Base-by-base conservation (phyloP, 2,329 filamentous ascomycete genomes). In the Xylaria sp. region DNA sequence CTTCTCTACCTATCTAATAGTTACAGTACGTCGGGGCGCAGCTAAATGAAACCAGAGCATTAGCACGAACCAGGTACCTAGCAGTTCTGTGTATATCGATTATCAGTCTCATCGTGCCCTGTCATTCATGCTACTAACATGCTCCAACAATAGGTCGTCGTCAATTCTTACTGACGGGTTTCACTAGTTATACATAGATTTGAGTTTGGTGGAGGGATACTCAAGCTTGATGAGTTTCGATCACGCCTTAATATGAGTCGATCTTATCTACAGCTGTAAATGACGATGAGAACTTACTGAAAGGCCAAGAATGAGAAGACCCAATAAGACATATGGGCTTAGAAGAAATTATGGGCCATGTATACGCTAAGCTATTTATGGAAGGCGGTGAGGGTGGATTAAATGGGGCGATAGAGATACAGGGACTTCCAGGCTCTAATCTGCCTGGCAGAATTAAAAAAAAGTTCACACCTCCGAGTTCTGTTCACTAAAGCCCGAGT, bases 391-490 rank as follows among this genome's bases (percentile, higher is more conserved):
- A 68, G 47, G 0, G 11, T 12, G 2, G 11, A 1, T 9, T 39
- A 2, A 27, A 42, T 64, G 64, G 65, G 51, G 45, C 55, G 5
- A 21, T 61, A 45, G 48, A 32, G 56, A 51, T 59, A 21, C 58
- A 65, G 62, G 61, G 62, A 53, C 47, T 56, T 47, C 50, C 9
- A 61, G n/a, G 65, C 42, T 65, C 64, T 59, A 50, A 61, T 68
- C 60, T 36, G 4, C 55, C 48, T 39, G 69, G 69, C 69, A 71
- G 69, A 71, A 71, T 70, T 65, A 65, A 64, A 70, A 71, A 71
- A 71, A 71, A 71, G 68, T 70, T 70, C 47, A 61, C 11, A 14
- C 54, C 30, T 30, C 30, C 51, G 57, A 47, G 53, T 42, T 54
- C 55, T 17, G 36, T 56, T 51, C 56, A 54, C 14, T 51, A 39